A percentile compares a stretch with the other conserved stretches of the same genome.
Conservation (phyloP, 176 grass and related monocot genomes). For the Phragmites australis region DNA sequence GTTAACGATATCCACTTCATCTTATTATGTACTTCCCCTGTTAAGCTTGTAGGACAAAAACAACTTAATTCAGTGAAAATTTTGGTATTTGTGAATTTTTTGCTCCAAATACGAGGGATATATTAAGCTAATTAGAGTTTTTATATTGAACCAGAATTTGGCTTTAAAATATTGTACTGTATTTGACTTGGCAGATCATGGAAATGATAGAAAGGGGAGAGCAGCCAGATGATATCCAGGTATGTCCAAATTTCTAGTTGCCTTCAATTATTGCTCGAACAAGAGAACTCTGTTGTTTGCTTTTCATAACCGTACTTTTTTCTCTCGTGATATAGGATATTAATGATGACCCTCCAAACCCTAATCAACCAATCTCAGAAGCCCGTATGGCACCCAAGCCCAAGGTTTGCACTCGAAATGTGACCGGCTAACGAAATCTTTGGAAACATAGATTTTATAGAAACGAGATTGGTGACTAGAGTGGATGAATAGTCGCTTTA, state of each 20-base stretch:
- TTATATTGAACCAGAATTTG: not conserved
- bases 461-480: too few relatives aligned
- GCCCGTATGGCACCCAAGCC: conserved; percentile 58
- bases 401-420: conserved; percentile 48
- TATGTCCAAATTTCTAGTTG: conserved; percentile 11
- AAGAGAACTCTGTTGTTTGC: conserved; percentile 8
- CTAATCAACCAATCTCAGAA: conserved; percentile 60
- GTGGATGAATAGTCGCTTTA: too few relatives aligned
- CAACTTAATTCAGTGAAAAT: not conserved
- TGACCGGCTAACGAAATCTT: not conserved
- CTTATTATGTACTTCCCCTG: not conserved
- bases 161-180: conserved; percentile 8
- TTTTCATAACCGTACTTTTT: not conserved
- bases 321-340: conserved; percentile 49
- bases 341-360: conserved; percentile 58
- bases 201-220: conserved; percentile 78
- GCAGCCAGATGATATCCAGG: conserved; percentile 64
- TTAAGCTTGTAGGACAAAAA: not conserved
- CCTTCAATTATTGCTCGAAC: not conserved
- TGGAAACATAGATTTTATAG: not conserved
- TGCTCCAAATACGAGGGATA: not conserved
- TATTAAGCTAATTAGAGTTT: not conserved
- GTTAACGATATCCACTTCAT: not conserved
- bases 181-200: conserved; percentile 51
- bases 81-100: not conserved